A percentile compares a stretch with the other conserved stretches of the same genome.
These are phyloP conservation scores for Macrolepiota dolichaula DNA, from an alignment of 768 basidiomycete genomes.

Conservation along the genomic window DNA sequence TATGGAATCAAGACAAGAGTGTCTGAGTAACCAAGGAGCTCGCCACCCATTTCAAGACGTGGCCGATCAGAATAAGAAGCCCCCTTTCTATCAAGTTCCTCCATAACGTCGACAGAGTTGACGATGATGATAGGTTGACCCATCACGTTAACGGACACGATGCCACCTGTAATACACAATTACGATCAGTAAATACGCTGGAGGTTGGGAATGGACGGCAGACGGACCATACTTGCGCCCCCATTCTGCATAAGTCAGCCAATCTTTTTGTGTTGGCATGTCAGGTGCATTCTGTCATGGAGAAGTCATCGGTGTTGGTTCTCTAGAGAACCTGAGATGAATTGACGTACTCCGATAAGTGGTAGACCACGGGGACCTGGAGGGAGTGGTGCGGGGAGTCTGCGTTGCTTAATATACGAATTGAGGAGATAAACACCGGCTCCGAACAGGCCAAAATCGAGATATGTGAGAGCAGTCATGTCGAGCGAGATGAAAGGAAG, in stretches of 20 bases:
- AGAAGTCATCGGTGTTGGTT: not conserved
- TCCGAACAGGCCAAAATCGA: slow-evolving; percentile 16
- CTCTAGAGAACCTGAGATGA: not conserved
- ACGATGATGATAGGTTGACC: slow-evolving; percentile 47
- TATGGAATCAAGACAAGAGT: slow-evolving; percentile 44
- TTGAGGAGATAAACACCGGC: slow-evolving; percentile 17
- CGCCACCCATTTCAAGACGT: slow-evolving; percentile 46
- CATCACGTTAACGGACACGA: slow-evolving; percentile 36
- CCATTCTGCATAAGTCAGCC: slow-evolving; percentile 50
- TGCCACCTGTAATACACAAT: slow-evolving; percentile 27
- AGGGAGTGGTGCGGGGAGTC: slow-evolving; percentile 27
- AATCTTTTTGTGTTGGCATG: slow-evolving; percentile 41
- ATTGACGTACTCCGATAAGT: slow-evolving; percentile 34
- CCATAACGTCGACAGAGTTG: slow-evolving; percentile 40
- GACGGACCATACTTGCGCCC: slow-evolving; percentile 47
- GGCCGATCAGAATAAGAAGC: slow-evolving; percentile 48
- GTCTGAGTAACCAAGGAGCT: slow-evolving; percentile 44
- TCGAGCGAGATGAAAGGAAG: not conserved
- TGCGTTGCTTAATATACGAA: slow-evolving; percentile 16
- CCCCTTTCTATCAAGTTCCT: slow-evolving; percentile 45
- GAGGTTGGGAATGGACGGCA: not conserved
- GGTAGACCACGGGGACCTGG: slow-evolving; percentile 41
- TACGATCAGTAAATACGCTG: not conserved
- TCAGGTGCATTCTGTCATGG: slow-evolving; percentile 40
- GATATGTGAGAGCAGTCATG: slow-evolving; percentile 1